These are phyloP conservation scores for Suillus occidentalis DNA, from an alignment of 768 basidiomycete species.

Conservation along the genomic window DNA sequence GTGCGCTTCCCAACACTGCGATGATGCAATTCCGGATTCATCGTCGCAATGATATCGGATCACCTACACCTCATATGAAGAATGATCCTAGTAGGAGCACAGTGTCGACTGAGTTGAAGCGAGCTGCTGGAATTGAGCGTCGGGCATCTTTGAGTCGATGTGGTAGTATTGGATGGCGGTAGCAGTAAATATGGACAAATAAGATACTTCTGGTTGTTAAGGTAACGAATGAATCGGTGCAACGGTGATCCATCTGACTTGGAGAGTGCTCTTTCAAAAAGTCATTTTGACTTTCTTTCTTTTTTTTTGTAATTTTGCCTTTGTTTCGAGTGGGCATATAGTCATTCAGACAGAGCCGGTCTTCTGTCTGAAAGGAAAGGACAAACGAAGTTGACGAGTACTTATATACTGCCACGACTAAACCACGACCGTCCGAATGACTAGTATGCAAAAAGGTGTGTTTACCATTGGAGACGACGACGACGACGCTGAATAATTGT, in stretches of 20 bases:
- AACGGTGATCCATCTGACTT: constrained; percentile 1
- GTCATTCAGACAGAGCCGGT: constrained; percentile 12
- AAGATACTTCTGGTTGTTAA: background rate
- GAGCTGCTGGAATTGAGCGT: constrained; percentile 27
- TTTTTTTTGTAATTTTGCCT: background rate
- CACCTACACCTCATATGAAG: constrained; percentile 22
- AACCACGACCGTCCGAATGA: constrained; percentile 7
- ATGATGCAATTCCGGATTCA: constrained; percentile 15
- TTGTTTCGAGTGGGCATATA: background rate
- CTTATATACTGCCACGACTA: constrained; percentile 11
- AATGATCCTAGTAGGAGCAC: constrained; percentile 22
- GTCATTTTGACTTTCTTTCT: constrained; percentile 3
- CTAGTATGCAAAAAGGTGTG: constrained; percentile 12
- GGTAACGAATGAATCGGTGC: background rate
- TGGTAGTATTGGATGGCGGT: constrained; percentile 18
- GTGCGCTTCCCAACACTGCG: constrained; percentile 7
- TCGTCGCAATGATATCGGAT: constrained; percentile 13
- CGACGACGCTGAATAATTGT: background rate
- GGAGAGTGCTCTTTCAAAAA: background rate
- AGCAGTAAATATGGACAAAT: constrained; percentile 10
- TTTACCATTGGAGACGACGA: background rate
- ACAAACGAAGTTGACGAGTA: background rate
- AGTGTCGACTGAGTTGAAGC: constrained; percentile 31
- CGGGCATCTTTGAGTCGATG: constrained; percentile 21
- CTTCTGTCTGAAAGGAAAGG: constrained; percentile 3